These are phyloP conservation scores for Rutstroemia sp. DNA, from an alignment of 2,329 filamentous ascomycete species.

Conservation along the genomic window DNA sequence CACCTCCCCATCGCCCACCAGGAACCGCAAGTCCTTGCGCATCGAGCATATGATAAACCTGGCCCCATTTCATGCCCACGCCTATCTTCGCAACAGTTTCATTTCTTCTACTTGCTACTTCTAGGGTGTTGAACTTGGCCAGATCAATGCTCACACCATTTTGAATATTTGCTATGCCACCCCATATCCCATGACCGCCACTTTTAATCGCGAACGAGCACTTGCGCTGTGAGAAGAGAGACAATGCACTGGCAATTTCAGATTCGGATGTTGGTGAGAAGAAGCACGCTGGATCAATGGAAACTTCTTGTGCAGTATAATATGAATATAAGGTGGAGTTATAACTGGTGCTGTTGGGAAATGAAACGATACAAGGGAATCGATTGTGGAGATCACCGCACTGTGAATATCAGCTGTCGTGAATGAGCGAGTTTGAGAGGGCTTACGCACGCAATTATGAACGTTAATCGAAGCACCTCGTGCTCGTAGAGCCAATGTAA, in stretches of 20 bases:
- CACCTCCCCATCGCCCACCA: conserved; percentile 30
- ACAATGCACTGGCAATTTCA: not conserved
- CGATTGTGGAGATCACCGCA: not conserved
- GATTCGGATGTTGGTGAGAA: not conserved
- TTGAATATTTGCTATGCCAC: conserved; percentile 41
- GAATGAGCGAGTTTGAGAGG: not conserved
- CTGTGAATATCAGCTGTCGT: not conserved
- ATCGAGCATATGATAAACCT: conserved; percentile 32
- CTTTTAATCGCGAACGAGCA: conserved; percentile 44
- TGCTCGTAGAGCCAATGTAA: not conserved
- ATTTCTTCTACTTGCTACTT: conserved; percentile 12
- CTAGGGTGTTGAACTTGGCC: conserved; percentile 17
- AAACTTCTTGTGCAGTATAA: not conserved
- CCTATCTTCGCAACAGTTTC: conserved; percentile 28
- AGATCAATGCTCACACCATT: conserved; percentile 38
- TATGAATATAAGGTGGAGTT: not conserved
- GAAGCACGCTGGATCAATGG: not conserved
- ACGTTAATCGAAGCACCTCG: not conserved
- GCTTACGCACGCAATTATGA: not conserved
- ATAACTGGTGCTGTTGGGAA: not conserved
- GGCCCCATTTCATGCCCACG: conserved; percentile 31
- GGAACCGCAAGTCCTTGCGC: conserved; percentile 26
- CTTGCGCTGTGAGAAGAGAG: not conserved
- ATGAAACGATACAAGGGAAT: not conserved
- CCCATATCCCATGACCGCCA: conserved; percentile 49